Conservation (phyloP, 106 monocot species). For the Dioscorea zingiberensis region DNA sequence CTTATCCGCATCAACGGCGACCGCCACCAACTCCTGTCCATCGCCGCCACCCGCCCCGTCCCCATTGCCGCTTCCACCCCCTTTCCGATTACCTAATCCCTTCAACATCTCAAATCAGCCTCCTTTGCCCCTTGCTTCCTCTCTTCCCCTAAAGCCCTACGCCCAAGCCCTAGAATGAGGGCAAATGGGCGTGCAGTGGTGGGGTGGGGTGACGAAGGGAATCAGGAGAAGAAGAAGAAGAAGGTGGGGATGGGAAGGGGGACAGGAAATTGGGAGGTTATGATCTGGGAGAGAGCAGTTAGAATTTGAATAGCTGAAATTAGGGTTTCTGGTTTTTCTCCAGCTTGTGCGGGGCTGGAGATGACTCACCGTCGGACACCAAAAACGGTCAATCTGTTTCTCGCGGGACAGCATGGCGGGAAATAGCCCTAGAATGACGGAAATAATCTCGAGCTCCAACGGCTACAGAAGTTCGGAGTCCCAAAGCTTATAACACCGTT, state of each 20-base stretch:
- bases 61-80: background rate
- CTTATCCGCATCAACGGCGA: constrained; percentile 46
- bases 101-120: background rate
- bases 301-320: background rate
- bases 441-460: too few relatives aligned
- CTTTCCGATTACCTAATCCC: background rate
- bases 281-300: background rate
- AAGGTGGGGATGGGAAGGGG: background rate
- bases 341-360: too few relatives aligned
- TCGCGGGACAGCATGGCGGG: too few relatives aligned
- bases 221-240: background rate
- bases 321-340: background rate
- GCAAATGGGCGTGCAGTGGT: background rate
- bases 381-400: too few relatives aligned
- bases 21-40: constrained; percentile 28
- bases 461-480: too few relatives aligned
- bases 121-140: background rate
- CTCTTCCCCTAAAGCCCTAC: background rate
- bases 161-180: background rate
- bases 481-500: too few relatives aligned
- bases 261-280: background rate
- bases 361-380: too few relatives aligned
- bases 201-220: background rate
- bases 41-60: background rate
- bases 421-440: too few relatives aligned